Evolutionary conservation across 2,329 filamentous ascomycete species (phyloP), one percentile per base, ranked within the genome.

Genomic region (Whalleya microplaca): DNA sequence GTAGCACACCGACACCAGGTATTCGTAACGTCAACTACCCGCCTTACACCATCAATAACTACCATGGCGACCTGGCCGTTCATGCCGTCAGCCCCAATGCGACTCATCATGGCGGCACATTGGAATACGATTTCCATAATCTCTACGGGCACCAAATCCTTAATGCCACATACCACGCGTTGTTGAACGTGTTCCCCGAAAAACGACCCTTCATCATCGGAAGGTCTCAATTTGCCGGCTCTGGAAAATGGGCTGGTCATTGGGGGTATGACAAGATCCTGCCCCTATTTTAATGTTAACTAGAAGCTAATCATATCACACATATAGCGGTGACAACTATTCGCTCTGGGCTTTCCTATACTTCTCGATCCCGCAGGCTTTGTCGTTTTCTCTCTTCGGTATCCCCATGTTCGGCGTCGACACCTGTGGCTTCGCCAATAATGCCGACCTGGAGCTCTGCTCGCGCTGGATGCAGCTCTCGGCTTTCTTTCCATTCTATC

Each of bases 121-220:
- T 84, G 41, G 89, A 96, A 69, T 96, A 96, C 68, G 91, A 96
- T 69, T 84, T 91, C 21, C 92, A 96, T 78, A 95, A 91, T 67
- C 75, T 95, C 1, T 94, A 81, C 66, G 90, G 90, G 0, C 82
- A 90, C 66, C 85, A 88, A 70, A 90, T 93, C 62, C 78, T 92
- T 54, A 89, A 89, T 57, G 89, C 90, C 9, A 95, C 91, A 0
- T 91, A 92, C 69, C 76, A 88, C 45, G 89, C 85, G 55, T 82
- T 95, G 29, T 76, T 87, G 2, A 71, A 78, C 2, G 78, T 90
- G 18, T 84, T 85, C 57, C 85, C 88, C 0, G 79, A 76, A 14
- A 89, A 90, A 71, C 85, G 92, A 0, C 92, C 92, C 0, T 91
- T 96, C 73, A 89, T 96, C 68, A 92, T 96, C 66, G 90, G 89